phyloP scores from a whole-genome alignment of 192 early-diverging fungal species.

The Coemansia sp. region DNA sequence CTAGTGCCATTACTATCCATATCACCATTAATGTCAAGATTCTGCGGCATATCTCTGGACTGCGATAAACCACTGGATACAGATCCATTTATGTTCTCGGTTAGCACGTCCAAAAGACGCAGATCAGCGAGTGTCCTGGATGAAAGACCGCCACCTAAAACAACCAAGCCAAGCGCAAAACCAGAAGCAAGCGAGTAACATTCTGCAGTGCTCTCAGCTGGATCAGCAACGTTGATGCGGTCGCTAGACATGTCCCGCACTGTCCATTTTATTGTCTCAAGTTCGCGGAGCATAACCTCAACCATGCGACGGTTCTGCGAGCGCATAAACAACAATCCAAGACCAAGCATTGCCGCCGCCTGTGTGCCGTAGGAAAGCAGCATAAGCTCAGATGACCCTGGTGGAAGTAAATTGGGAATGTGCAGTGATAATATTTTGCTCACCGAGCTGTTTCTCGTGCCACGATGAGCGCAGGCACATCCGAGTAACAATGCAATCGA shows the following conservation, averaged over 20 bases:
- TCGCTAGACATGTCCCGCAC: constrained; percentile 3
- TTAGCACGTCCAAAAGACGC: constrained; percentile 59
- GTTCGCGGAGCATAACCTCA: constrained; percentile 71
- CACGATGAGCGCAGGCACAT: constrained; percentile 65
- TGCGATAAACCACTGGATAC: background rate
- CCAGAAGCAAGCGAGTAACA: constrained; percentile 77
- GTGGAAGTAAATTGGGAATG: constrained; percentile 68
- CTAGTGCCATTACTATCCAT: background rate
- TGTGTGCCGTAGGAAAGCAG: constrained; percentile 63
- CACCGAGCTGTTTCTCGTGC: constrained; percentile 62
- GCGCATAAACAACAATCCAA: constrained; percentile 75
- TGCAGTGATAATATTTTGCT: constrained; percentile 74
- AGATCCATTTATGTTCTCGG: constrained; percentile 41
- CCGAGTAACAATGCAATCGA: constrained; percentile 77
- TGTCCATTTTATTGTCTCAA: constrained; percentile 12
- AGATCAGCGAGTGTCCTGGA: constrained; percentile 58
- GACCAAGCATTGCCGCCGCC: constrained; percentile 68
- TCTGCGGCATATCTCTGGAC: background rate
- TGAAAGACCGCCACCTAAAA: constrained; percentile 63
- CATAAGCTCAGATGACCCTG: constrained; percentile 59
- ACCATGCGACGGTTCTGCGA: constrained; percentile 69
- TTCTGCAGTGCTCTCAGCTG: constrained; percentile 58
- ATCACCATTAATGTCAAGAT: background rate
- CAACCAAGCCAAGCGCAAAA: constrained; percentile 81
- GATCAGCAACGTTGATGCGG: constrained; percentile 27